A percentile compares a stretch with the other conserved stretches of the same genome.
phyloP scores from a whole-genome alignment of 1,139 yeast genomes.

The Pichiaceae sp. region DNA sequence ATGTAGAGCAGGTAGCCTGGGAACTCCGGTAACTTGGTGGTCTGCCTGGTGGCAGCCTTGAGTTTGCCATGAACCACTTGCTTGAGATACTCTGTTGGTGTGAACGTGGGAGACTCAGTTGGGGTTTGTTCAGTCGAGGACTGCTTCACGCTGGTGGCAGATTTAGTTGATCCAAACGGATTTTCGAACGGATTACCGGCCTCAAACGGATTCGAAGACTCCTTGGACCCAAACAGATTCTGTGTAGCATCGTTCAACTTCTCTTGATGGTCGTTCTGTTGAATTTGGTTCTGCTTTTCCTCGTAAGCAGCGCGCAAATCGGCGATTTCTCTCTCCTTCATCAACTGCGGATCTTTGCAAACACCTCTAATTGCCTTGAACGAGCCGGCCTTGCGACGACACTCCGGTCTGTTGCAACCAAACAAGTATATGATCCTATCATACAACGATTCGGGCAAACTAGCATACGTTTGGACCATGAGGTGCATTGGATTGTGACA shows the following conservation, averaged over 20 bases:
- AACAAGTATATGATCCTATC: slow-evolving; percentile 79
- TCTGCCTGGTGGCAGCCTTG: slow-evolving; percentile 4
- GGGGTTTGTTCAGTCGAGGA: background rate
- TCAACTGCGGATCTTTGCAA: slow-evolving; percentile 44
- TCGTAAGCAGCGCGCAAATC: slow-evolving; percentile 24
- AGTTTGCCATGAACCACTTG: slow-evolving; percentile 4
- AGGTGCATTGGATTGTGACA: slow-evolving; percentile 60
- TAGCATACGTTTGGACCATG: slow-evolving; percentile 72
- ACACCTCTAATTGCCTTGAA: slow-evolving; percentile 72
- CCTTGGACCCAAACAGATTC: slow-evolving; percentile 28
- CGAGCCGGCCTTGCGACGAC: slow-evolving; percentile 63
- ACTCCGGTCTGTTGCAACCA: slow-evolving; percentile 55
- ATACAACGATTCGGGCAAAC: slow-evolving; percentile 60
- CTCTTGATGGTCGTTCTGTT: slow-evolving; percentile 22
- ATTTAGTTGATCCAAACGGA: slow-evolving; percentile 20
- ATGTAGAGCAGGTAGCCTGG: slow-evolving; percentile 64
- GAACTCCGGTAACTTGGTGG: slow-evolving; percentile 35
- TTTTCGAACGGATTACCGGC: slow-evolving; percentile 29
- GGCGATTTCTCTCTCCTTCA: slow-evolving; percentile 32
- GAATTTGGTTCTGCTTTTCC: slow-evolving; percentile 31
- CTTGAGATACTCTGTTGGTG: background rate
- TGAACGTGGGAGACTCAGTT: background rate
- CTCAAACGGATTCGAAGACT: slow-evolving; percentile 27
- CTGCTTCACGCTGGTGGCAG: background rate
- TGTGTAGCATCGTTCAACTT: slow-evolving; percentile 29